These are phyloP conservation scores for Suillus fuscotomentosus DNA, from an alignment of 768 basidiomycete genomes.

Conservation along the genomic window DNA sequence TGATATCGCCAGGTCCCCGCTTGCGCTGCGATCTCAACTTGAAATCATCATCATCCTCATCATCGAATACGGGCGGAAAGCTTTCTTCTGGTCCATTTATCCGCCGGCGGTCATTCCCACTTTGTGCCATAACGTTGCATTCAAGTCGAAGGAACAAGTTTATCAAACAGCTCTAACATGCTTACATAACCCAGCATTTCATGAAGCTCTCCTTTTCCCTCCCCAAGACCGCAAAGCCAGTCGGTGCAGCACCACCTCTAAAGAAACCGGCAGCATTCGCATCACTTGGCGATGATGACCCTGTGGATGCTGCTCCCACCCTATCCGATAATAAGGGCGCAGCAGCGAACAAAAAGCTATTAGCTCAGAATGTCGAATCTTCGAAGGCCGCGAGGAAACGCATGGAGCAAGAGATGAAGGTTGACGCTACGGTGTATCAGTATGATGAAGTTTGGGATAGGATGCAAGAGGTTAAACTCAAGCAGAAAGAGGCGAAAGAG, in stretches of 20 bases:
- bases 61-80: constrained; percentile 56
- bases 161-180: constrained; percentile 3
- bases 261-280: constrained; percentile 64
- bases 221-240: constrained; percentile 51
- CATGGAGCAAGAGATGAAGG: constrained; percentile 74
- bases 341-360: constrained; percentile 50
- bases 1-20: constrained; percentile 61
- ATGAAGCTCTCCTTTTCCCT: constrained; percentile 95
- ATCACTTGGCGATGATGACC: constrained; percentile 59
- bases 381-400: constrained; percentile 69
- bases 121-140: constrained; percentile 43
- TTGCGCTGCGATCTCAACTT: constrained; percentile 32
- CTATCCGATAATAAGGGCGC: constrained; percentile 40
- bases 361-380: constrained; percentile 56
- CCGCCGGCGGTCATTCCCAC: constrained; percentile 78
- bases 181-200: constrained; percentile 22
- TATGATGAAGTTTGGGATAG: constrained; percentile 97
- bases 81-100: constrained; percentile 91
- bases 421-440: constrained; percentile 85
- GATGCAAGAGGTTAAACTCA: constrained; percentile 85
- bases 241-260: constrained; percentile 49
- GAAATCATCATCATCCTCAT: constrained; percentile 28
- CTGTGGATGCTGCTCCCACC: constrained; percentile 47
- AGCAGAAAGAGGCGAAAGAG: constrained; percentile 76
- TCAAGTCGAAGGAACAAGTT: not conserved